Base-by-base conservation (phyloP, 345 rosid genomes). In the Xanthoceras sorbifolium region DNA sequence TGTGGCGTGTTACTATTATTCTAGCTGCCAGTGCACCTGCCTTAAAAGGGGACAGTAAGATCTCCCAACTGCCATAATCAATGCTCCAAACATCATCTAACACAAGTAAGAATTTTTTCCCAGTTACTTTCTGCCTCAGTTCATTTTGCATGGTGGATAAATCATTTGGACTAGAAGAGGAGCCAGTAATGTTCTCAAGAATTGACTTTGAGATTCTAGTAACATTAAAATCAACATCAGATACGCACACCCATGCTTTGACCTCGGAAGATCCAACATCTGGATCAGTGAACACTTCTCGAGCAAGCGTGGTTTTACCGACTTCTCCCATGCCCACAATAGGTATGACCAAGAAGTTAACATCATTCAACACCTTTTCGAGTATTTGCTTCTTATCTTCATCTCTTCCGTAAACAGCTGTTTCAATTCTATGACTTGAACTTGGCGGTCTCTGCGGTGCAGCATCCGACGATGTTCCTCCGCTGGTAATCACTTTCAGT, bases 291-390 rank as follows among this genome's bases (percentile, higher is more conserved):
- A 1, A 32, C 10, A n/a, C 48, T 6, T 10, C 28, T 0, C 46
- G 40, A 61, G 76, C 76, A 2, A 73, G 67, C 0, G 42, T 73
- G 20, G 76, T 74, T 48, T 63, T 46, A 1, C 77, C 77, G 6
- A 63, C 32, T 0, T 61, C 69, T 10, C 46, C 62, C 69, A 63
- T 46, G 10, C 31, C 77, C 5, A 74, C 60, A 46, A 46, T 63
- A 1, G 69, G 44, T 9, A 73, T 61, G 4, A 36, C 52, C 9
- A 0, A 14, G 25, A 73, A 42, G 32, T 18, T 62, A 26, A 17
- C 20, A 26, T 40, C 18, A 3, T 4, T 28, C 11, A 9, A 18
- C 55, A 61, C 15, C 42, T 18, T 4, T 5, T 61, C 7, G 11
- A 73, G 40, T 42, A 73, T 40, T 42, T 25, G 28, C 10, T 2